Evolutionary conservation across 1,139 yeast genomes (phyloP).

Genomic region (Casaregolazyma suthepensis): DNA sequence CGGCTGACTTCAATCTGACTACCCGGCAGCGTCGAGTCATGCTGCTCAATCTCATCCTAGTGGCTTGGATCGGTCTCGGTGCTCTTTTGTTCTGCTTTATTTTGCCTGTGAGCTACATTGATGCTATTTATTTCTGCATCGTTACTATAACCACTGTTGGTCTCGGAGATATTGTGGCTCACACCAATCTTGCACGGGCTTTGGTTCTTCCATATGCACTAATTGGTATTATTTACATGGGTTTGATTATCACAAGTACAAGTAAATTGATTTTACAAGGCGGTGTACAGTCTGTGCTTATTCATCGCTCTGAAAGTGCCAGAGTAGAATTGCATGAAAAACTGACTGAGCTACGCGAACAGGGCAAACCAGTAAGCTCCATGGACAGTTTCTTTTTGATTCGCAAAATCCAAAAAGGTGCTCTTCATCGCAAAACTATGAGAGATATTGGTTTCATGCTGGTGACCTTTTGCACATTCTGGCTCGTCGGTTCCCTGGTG

Average conservation of each 20-base stretch:
- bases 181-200: conserved; percentile 46
- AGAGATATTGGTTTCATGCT: conserved; percentile 40
- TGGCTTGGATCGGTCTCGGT: conserved; percentile 67
- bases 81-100: conserved; percentile 48
- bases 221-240: conserved; percentile 64
- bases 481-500: conserved; percentile 67
- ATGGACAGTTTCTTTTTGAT: conserved; percentile 48
- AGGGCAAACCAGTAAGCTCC: conserved; percentile 26
- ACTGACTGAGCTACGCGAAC: conserved; percentile 9
- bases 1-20: conserved; percentile 61
- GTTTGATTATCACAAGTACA: conserved; percentile 65
- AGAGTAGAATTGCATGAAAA: conserved; percentile 16
- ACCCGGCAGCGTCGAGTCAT: conserved; percentile 64
- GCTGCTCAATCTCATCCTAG: conserved; percentile 58
- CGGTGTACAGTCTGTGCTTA: conserved; percentile 46
- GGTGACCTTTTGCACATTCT: conserved; percentile 47
- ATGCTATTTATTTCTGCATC: conserved; percentile 61
- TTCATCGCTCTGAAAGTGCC: conserved; percentile 21
- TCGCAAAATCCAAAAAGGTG: conserved; percentile 41
- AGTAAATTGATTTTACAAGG: conserved; percentile 56
- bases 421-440: conserved; percentile 31
- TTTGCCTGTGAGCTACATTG: conserved; percentile 46
- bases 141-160: conserved; percentile 76
- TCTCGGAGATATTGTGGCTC: conserved; percentile 64
- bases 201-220: conserved; percentile 57